A percentile compares a stretch with the other conserved stretches of the same genome.
These are phyloP conservation scores for Epichloe amarillans DNA, from an alignment of 2,329 filamentous ascomycete species.

Conservation along the genomic window DNA sequence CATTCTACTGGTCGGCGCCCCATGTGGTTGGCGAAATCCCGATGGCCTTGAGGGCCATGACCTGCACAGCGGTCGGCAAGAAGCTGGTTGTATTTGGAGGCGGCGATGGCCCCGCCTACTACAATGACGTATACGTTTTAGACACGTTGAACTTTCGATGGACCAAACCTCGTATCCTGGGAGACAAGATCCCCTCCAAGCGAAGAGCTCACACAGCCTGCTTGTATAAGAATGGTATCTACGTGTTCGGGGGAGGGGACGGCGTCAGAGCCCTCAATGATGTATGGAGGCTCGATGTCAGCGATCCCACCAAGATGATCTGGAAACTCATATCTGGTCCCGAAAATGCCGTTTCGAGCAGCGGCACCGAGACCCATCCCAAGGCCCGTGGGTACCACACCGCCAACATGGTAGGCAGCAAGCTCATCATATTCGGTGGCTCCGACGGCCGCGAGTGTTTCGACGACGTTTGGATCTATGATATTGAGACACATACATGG, in stretches of 20 bases:
- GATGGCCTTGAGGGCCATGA: constrained; percentile 55
- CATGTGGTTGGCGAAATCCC: constrained; percentile 51
- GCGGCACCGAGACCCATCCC: constrained; percentile 31
- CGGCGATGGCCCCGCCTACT: constrained; percentile 56
- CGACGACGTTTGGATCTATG: constrained; percentile 61
- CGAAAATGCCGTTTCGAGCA: constrained; percentile 18
- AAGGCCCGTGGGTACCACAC: constrained; percentile 59
- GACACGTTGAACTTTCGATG: constrained; percentile 57
- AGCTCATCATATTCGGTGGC: constrained; percentile 58
- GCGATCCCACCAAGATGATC: constrained; percentile 52
- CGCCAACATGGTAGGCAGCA: constrained; percentile 59
- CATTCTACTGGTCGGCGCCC: constrained; percentile 57
- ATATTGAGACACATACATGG: constrained; percentile 50
- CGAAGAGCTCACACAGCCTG: constrained; percentile 58
- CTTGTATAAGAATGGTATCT: constrained; percentile 56
- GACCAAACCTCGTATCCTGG: constrained; percentile 46
- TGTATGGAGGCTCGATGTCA: constrained; percentile 59
- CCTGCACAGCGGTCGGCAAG: constrained; percentile 57
- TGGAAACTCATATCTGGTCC: constrained; percentile 50
- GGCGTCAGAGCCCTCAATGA: constrained; percentile 58
- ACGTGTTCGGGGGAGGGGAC: constrained; percentile 57
- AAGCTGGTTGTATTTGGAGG: constrained; percentile 58
- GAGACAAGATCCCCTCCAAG: constrained; percentile 45
- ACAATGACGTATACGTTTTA: constrained; percentile 60
- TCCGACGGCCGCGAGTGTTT: constrained; percentile 61